Evolutionary conservation across 2,329 filamentous ascomycete genomes (phyloP).

Genomic region (Scopulariopsis brevicaulis): DNA sequence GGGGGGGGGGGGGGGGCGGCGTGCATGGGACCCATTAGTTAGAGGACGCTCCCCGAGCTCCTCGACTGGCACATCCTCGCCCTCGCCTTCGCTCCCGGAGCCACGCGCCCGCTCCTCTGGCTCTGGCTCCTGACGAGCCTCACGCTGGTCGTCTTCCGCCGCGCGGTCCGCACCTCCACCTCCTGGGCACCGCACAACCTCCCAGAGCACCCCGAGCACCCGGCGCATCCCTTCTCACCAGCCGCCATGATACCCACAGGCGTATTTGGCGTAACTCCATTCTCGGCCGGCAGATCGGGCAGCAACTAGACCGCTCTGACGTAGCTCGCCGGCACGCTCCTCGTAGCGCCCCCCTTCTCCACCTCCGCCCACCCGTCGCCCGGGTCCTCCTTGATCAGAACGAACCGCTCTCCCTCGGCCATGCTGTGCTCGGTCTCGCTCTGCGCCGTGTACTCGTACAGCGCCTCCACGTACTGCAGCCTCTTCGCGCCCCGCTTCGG

Average conservation of each 20-base stretch:
- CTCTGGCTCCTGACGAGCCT: conserved; percentile 4
- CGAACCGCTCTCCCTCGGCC: conserved; percentile 81
- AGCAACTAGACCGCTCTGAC: conserved; percentile 56
- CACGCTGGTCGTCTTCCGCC: conserved; percentile 5
- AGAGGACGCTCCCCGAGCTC: not conserved
- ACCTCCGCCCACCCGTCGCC: conserved; percentile 98
- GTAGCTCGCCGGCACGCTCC: conserved; percentile 90
- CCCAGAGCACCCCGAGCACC: not conserved
- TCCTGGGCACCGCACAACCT: not conserved
- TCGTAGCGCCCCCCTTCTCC: conserved; percentile 76
- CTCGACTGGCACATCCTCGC: not conserved
- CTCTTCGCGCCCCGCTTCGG: conserved; percentile 88
- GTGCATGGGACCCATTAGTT: not conserved
- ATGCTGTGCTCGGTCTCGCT: conserved; percentile 84
- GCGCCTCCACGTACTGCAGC: conserved; percentile 79
- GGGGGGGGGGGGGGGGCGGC: not conserved
- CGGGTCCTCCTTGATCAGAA: conserved; percentile 75
- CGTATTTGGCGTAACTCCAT: not conserved
- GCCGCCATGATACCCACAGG: not conserved
- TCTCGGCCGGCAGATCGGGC: not conserved
- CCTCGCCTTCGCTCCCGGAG: not conserved
- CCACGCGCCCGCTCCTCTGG: not conserved
- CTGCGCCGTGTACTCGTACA: conserved; percentile 85
- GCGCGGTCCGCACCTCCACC: conserved; percentile 2
- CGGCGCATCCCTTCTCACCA: not conserved